Percentiles rank a stretch among this genome's conserved stretches.
Conservation (phyloP, 2,329 filamentous ascomycete species). For the Talaromyces sp. region DNA sequence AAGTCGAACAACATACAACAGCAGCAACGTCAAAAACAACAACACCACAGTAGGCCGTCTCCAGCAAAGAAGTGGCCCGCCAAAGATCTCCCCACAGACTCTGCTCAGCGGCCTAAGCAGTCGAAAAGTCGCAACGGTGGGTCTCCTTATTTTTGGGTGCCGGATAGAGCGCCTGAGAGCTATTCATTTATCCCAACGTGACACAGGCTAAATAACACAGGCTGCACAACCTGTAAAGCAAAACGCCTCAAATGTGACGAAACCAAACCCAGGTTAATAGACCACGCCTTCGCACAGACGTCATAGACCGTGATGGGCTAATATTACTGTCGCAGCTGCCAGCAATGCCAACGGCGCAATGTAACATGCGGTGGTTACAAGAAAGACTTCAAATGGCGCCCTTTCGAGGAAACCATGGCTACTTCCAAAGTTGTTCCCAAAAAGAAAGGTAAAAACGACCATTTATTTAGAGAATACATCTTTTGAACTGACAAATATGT, state of each 20-base stretch:
- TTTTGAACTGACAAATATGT: background rate
- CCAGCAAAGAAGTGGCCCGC: constrained; percentile 14
- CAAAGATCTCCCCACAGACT: constrained; percentile 1
- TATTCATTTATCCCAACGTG: constrained; percentile 4
- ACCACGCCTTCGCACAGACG: background rate
- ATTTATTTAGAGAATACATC: background rate
- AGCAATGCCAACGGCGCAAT: constrained; percentile 60
- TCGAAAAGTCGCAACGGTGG: constrained; percentile 71
- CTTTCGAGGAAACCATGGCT: constrained; percentile 58
- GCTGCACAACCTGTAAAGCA: constrained; percentile 67
- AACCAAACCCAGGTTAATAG: constrained; percentile 49
- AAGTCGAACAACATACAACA: constrained; percentile 9
- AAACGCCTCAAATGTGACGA: constrained; percentile 72
- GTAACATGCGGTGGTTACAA: constrained; percentile 67
- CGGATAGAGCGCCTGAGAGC: constrained; percentile 11
- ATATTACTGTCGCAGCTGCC: constrained; percentile 39
- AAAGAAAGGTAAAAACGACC: constrained; percentile 40
- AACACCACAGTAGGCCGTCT: constrained; percentile 18
- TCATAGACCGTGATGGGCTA: background rate
- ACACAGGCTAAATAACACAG: constrained; percentile 35
- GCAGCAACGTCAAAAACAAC: background rate
- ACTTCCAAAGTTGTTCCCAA: constrained; percentile 39
- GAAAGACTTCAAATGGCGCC: constrained; percentile 71
- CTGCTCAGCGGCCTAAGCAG: constrained; percentile 57
- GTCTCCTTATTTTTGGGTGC: constrained; percentile 18